A percentile compares a stretch with the other conserved stretches of the same genome.
These are phyloP conservation scores for Capronia epimyces DNA, from an alignment of 2,329 filamentous ascomycete species.

Conservation along the genomic window DNA sequence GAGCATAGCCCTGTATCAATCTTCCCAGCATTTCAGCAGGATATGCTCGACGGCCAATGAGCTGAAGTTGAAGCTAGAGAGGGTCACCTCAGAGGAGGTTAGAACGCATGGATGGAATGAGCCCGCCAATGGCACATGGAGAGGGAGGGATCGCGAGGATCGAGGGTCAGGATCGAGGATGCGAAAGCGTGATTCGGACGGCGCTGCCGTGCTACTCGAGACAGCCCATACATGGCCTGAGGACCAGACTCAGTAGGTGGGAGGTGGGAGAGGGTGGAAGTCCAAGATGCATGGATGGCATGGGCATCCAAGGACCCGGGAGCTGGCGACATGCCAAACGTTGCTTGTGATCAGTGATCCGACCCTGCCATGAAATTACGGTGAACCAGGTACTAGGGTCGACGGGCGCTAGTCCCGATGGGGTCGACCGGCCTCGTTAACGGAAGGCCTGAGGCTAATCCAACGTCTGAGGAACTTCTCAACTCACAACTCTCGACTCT, in stretches of 20 bases:
- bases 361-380: no score
- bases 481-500: no score
- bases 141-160: background rate
- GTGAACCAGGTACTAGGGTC: no score
- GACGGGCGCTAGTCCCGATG: no score
- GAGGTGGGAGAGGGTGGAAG: background rate
- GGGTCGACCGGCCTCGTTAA: no score
- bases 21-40: constrained; percentile 21
- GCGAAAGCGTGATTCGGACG: background rate
- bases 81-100: background rate
- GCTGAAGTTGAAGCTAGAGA: background rate
- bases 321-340: no score
- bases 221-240: constrained; percentile 4
- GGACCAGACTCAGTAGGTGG: background rate
- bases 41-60: background rate
- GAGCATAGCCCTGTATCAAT: constrained; percentile 22
- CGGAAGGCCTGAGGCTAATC: no score
- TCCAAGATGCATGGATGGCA: no score
- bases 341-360: no score
- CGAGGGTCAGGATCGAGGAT: background rate
- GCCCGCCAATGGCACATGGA: constrained; percentile 1
- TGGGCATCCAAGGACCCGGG: no score
- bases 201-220: constrained; percentile 5
- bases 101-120: background rate
- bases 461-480: no score